Percentiles rank a stretch among this genome's conserved stretches.
These are phyloP conservation scores for Diatrype stigma DNA, from an alignment of 2,329 filamentous ascomycete species.

Conservation along the genomic window DNA sequence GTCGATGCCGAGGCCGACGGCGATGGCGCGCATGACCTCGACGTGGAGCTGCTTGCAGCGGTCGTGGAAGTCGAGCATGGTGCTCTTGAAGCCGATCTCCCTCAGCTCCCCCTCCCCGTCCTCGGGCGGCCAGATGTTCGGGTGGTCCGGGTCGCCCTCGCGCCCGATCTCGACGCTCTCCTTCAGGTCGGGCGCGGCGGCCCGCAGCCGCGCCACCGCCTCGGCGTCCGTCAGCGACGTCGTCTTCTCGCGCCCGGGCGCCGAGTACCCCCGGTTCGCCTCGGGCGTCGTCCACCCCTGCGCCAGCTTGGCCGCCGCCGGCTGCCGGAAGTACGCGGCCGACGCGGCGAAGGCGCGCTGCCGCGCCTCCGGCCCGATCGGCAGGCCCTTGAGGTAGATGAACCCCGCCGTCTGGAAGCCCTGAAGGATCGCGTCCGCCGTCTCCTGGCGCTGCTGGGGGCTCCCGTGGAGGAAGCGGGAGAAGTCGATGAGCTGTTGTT, in stretches of 20 bases:
- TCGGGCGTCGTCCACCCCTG: constrained; percentile 68
- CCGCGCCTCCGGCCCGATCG: constrained; percentile 58
- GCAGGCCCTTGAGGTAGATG: constrained; percentile 80
- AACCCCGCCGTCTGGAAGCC: constrained; percentile 87
- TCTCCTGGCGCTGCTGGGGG: constrained; percentile 53
- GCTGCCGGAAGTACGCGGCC: constrained; percentile 65
- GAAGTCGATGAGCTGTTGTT: constrained; percentile 70
- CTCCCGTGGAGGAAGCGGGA: constrained; percentile 64
- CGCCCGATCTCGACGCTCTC: constrained; percentile 63
- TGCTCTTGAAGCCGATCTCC: constrained; percentile 61
- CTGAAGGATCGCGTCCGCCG: constrained; percentile 67
- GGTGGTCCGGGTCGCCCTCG: constrained; percentile 53
- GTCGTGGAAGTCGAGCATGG: constrained; percentile 72
- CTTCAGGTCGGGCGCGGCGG: constrained; percentile 59
- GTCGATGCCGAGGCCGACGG: constrained; percentile 71
- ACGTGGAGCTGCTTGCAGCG: constrained; percentile 70
- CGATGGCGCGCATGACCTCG: constrained; percentile 79
- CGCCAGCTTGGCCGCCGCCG: constrained; percentile 57
- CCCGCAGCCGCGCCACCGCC: constrained; percentile 56
- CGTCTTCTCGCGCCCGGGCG: constrained; percentile 68
- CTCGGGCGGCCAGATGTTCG: constrained; percentile 79
- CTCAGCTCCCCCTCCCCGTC: constrained; percentile 46
- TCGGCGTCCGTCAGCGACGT: constrained; percentile 48
- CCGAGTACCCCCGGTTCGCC: constrained; percentile 70
- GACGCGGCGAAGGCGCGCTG: constrained; percentile 62